Percentiles rank a stretch among this genome's conserved stretches.
Evolutionary conservation across 2,329 filamentous ascomycete genomes (phyloP).

Genomic region (Phoma herbarum): DNA sequence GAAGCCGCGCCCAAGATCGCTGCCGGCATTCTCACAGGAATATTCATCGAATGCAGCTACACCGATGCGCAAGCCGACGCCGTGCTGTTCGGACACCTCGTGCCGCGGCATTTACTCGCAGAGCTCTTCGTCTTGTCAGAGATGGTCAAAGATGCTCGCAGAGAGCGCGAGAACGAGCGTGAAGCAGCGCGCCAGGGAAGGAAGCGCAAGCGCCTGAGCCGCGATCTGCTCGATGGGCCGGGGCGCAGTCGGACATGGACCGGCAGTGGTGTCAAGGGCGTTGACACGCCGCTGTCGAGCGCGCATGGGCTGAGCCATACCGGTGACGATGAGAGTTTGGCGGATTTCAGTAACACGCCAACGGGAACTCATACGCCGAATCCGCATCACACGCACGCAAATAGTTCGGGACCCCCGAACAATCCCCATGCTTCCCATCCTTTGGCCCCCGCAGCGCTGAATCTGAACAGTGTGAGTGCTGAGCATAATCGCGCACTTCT

Average conservation of each 20-base stretch:
- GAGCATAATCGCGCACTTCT: slow-evolving; percentile 43
- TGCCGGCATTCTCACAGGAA: slow-evolving; percentile 73
- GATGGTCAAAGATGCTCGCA: slow-evolving; percentile 68
- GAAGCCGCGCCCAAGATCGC: slow-evolving; percentile 88
- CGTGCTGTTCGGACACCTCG: slow-evolving; percentile 86
- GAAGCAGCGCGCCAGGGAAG: slow-evolving; percentile 55
- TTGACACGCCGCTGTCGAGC: slow-evolving; percentile 26
- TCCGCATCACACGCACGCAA: not conserved
- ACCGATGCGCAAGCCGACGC: slow-evolving; percentile 80
- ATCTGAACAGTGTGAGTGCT: slow-evolving; percentile 31
- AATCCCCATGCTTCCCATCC: slow-evolving; percentile 26
- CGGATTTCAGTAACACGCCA: slow-evolving; percentile 28
- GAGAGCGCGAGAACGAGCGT: slow-evolving; percentile 44
- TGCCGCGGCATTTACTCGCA: slow-evolving; percentile 80
- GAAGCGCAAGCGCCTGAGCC: slow-evolving; percentile 70
- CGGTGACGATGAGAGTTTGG: slow-evolving; percentile 41
- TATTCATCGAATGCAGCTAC: slow-evolving; percentile 97
- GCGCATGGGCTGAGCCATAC: slow-evolving; percentile 9
- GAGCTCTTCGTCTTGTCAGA: slow-evolving; percentile 77
- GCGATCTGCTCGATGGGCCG: slow-evolving; percentile 39
- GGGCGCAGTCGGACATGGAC: slow-evolving; percentile 25
- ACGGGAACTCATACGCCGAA: slow-evolving; percentile 37
- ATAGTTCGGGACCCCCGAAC: not conserved
- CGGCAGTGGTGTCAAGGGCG: slow-evolving; percentile 18
- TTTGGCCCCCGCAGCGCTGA: slow-evolving; percentile 37